Evolutionary conservation across 2,329 filamentous ascomycete genomes (phyloP), one percentile per base, ranked within the genome.

Genomic region (Sporothrix schenckii): DNA sequence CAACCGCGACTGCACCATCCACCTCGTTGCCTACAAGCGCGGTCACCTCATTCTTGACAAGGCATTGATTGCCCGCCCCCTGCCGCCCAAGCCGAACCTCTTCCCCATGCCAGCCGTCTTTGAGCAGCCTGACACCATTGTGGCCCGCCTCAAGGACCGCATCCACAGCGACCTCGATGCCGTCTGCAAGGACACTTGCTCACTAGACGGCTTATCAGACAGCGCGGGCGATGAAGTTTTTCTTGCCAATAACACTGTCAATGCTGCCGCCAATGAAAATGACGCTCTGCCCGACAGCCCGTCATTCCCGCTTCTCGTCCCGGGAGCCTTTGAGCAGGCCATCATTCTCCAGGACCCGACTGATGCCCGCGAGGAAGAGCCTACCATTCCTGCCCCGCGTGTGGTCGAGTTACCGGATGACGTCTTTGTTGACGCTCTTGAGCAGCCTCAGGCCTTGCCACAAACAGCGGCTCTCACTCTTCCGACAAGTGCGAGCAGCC

Each of bases 21-120:
- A 81, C 27, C 77, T 87, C 75, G 81, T 80, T 2, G 81, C 83
- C 7, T 80, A 84, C 73, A 87, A 87, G 75, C 81, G 85, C 56
- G 85, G 85, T 0, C 85, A 87, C 70, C 80, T 85, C 27, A 80
- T 87, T 16, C 72, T 85, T n/a, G 82, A 85, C 75, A 84, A 84
- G 73, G 81, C 81, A 5, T 77, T 86, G 10, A 78, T 82, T 14
- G 80, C 82, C 9, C 77, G 78, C 19, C 72, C 80, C 34, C 79
- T 80, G 50, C 77, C 76, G 19, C 74, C 75, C 10, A 76, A 74
- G 27, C 76, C 73, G 44, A 75, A 74, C 27, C 76, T 74, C 60
- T 80, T 80, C 61, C 70, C 74, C 19, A 80, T 78, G 71, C 66
- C 76, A 4, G 76, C 77, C 14, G 75, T 74, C 9, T 79, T 81